phyloP scores from a whole-genome alignment of 352 stramenopile genomes.

The Phytophthora podocarpi region DNA sequence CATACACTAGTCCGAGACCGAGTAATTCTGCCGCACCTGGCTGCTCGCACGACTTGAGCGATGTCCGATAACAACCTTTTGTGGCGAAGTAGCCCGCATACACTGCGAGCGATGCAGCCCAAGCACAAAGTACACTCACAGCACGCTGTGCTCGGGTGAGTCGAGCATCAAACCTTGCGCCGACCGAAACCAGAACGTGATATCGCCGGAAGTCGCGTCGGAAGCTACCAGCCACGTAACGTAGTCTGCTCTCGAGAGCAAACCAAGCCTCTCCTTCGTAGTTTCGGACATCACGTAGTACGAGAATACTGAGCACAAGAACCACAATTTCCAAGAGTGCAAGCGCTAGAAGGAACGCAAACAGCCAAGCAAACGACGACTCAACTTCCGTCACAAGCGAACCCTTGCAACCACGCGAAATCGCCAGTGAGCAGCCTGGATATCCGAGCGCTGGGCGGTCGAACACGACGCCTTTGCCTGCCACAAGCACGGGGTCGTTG shows the following conservation, averaged over 20 bases:
- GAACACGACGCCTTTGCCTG: slow-evolving; percentile 42
- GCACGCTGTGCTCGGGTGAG: slow-evolving; percentile 65
- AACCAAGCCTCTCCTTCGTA: slow-evolving; percentile 54
- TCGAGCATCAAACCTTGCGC: slow-evolving; percentile 56
- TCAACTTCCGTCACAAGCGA: slow-evolving; percentile 39
- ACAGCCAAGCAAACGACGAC: slow-evolving; percentile 52
- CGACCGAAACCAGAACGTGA: slow-evolving; percentile 62
- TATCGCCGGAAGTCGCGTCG: slow-evolving; percentile 40
- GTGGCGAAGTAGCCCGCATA: slow-evolving; percentile 57
- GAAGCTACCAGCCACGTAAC: slow-evolving; percentile 62
- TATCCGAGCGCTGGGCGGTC: slow-evolving; percentile 47
- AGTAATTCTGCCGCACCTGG: slow-evolving; percentile 48
- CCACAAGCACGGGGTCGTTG: slow-evolving; percentile 45
- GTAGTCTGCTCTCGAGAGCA: slow-evolving; percentile 50
- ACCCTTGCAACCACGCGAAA: slow-evolving; percentile 40
- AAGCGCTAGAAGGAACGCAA: slow-evolving; percentile 43
- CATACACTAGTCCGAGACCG: slow-evolving; percentile 63
- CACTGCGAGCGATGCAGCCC: slow-evolving; percentile 51
- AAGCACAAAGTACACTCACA: slow-evolving; percentile 48
- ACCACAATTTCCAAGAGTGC: slow-evolving; percentile 41
- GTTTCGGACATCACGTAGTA: slow-evolving; percentile 38
- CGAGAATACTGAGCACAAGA: slow-evolving; percentile 18
- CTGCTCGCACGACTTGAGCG: slow-evolving; percentile 68
- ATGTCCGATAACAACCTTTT: slow-evolving; percentile 60
- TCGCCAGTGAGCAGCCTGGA: slow-evolving; percentile 41